Conservation (phyloP, 2,329 filamentous ascomycete genomes). For the Fusarium coffeatum region DNA sequence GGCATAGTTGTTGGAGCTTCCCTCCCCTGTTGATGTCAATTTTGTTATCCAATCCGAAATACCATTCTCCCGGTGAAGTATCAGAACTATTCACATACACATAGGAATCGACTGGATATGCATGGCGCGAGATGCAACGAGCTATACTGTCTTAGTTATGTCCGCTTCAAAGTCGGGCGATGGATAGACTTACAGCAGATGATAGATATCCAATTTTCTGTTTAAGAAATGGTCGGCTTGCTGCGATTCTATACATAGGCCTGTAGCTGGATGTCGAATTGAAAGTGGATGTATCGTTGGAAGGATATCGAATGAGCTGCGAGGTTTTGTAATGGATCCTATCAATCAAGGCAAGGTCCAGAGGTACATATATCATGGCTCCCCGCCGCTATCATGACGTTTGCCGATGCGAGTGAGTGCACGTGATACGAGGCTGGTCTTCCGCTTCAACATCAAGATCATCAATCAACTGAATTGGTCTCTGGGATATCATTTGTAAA, state of each 20-base stretch:
- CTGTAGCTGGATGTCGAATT: conserved; percentile 3
- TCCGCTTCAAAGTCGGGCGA: neutral
- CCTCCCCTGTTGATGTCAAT: conserved; percentile 69
- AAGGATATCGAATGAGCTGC: conserved; percentile 36
- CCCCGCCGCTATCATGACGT: conserved; percentile 39
- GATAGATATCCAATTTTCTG: conserved; percentile 47
- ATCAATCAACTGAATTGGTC: neutral
- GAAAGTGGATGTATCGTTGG: conserved; percentile 13
- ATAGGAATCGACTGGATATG: conserved; percentile 90
- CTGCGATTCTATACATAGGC: conserved; percentile 58
- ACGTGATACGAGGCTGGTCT: conserved; percentile 35
- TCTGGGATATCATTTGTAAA: neutral
- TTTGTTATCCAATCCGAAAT: neutral
- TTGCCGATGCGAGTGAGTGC: conserved; percentile 18
- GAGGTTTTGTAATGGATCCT: conserved; percentile 44
- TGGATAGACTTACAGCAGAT: conserved; percentile 36
- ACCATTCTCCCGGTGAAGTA: neutral
- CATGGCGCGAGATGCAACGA: conserved; percentile 63
- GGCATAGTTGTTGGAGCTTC: conserved; percentile 83
- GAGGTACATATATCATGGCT: conserved; percentile 30
- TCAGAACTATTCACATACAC: conserved; percentile 68
- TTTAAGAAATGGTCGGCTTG: conserved; percentile 51
- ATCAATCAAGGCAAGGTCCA: neutral
- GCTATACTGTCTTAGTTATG: conserved; percentile 18
- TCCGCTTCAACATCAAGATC: neutral